phyloP scores from a whole-genome alignment of 345 rosid genomes.

The Garcia nutans region DNA sequence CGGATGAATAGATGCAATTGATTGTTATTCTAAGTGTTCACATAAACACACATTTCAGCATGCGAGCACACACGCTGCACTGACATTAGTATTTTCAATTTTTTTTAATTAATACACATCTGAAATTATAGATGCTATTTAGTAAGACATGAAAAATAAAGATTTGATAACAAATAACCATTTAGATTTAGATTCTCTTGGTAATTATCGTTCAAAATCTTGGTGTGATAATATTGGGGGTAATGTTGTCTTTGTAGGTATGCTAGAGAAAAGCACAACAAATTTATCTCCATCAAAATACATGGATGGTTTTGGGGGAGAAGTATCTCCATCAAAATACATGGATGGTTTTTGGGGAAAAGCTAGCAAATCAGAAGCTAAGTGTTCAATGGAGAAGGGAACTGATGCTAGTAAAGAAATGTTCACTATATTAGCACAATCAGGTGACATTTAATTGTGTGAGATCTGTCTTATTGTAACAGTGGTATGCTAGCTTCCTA shows the following conservation, averaged over 20 bases:
- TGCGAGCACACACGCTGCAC: too few relatives aligned
- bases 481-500: not conserved
- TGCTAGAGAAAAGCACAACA: conserved; percentile 15
- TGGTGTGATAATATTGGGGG: conserved; percentile 33
- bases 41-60: too few relatives aligned
- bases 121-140: conserved; percentile 7
- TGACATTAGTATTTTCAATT: too few relatives aligned
- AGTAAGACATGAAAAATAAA: conserved; percentile 28
- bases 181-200: conserved; percentile 11
- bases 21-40: not conserved
- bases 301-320: conserved; percentile 17
- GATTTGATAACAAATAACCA: conserved; percentile 13
- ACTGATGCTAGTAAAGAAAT: conserved; percentile 15
- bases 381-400: conserved; percentile 14
- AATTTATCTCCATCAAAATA: conserved; percentile 13
- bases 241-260: conserved; percentile 10
- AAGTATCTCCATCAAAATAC: conserved; percentile 10
- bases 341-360: conserved; percentile 18
- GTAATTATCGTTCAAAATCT: conserved; percentile 28
- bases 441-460: conserved; percentile 32
- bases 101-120: not conserved
- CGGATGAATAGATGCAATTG: not conserved
- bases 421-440: conserved; percentile 9
- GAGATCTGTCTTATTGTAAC: not conserved
- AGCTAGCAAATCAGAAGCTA: conserved; percentile 16